A percentile compares a stretch with the other conserved stretches of the same genome.
phyloP scores from a whole-genome alignment of 2,329 filamentous ascomycete species.

The Cercospora canescens region DNA sequence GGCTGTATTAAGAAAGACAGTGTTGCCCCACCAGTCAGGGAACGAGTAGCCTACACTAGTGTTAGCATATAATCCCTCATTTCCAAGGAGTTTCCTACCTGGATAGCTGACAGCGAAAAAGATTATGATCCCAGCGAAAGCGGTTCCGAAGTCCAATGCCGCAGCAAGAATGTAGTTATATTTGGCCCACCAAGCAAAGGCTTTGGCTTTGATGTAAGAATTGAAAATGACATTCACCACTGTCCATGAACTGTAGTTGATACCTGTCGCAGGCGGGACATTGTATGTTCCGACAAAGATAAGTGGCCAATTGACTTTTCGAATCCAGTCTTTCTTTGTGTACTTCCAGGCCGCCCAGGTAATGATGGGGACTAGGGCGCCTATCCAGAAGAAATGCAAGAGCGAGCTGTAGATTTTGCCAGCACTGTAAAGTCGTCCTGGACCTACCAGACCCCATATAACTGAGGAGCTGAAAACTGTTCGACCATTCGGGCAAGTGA shows the following conservation, averaged over 20 bases:
- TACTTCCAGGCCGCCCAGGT: conserved; percentile 46
- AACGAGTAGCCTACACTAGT: conserved; percentile 32
- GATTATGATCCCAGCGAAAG: conserved; percentile 39
- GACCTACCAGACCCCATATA: conserved; percentile 50
- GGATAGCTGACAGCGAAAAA: conserved; percentile 44
- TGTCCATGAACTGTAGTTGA: conserved; percentile 88
- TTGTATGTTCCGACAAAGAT: conserved; percentile 63
- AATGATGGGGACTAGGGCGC: conserved; percentile 44
- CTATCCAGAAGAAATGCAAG: conserved; percentile 56
- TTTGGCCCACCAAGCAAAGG: conserved; percentile 51
- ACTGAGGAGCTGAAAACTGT: conserved; percentile 45
- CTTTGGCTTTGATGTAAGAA: conserved; percentile 51
- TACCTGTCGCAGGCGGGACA: conserved; percentile 68
- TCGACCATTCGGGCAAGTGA: conserved; percentile 51
- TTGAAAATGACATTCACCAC: conserved; percentile 31
- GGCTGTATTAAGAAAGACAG: conserved; percentile 38
- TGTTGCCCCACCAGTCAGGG: conserved; percentile 36
- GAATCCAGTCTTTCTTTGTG: conserved; percentile 28
- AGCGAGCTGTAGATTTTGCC: conserved; percentile 51
- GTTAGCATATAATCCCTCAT: background rate
- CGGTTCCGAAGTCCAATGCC: conserved; percentile 39
- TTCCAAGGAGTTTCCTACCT: background rate
- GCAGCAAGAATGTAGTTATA: conserved; percentile 41
- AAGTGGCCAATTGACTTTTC: conserved; percentile 55
- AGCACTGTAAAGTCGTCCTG: conserved; percentile 48